phyloP scores from a whole-genome alignment of 352 stramenopile species.

The Pythium folliculosum region DNA sequence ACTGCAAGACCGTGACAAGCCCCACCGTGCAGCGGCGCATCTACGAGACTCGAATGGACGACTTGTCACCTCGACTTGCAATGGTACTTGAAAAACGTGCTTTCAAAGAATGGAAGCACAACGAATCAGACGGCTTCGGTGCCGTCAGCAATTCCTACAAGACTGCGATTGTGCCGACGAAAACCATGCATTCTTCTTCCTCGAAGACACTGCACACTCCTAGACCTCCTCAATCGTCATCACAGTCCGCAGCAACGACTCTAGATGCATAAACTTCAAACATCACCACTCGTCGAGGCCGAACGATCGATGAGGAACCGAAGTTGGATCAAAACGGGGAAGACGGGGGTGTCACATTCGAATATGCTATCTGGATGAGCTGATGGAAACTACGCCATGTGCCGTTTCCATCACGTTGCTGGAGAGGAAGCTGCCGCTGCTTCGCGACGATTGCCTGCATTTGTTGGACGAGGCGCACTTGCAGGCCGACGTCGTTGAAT shows the following conservation, averaged over 20 bases:
- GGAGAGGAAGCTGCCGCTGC: not conserved
- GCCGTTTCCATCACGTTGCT: slow-evolving; percentile 12
- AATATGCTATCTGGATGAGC: slow-evolving; percentile 43
- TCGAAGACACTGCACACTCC: slow-evolving; percentile 4
- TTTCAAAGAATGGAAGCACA: slow-evolving; percentile 51
- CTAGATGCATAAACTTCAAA: not conserved
- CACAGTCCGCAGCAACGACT: not conserved
- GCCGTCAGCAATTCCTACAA: slow-evolving; percentile 48
- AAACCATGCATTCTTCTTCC: not conserved
- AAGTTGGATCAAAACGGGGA: not conserved
- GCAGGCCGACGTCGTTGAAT: slow-evolving; percentile 47
- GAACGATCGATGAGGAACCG: not conserved
- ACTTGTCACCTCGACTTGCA: slow-evolving; percentile 71
- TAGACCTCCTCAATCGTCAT: slow-evolving; percentile 2
- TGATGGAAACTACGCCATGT: slow-evolving; percentile 44
- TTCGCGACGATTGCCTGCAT: slow-evolving; percentile 33
- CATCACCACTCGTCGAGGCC: too few relatives aligned
- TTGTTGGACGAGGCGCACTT: slow-evolving; percentile 50
- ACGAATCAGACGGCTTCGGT: slow-evolving; percentile 39
- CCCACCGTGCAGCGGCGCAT: slow-evolving; percentile 76
- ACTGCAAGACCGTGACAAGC: slow-evolving; percentile 74
- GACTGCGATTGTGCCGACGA: slow-evolving; percentile 31
- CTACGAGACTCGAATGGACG: slow-evolving; percentile 55
- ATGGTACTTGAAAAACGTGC: slow-evolving; percentile 74
- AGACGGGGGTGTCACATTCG: not conserved